Evolutionary conservation across 257 asterid species (phyloP).

Genomic region (Lithospermum erythrorhizon): DNA sequence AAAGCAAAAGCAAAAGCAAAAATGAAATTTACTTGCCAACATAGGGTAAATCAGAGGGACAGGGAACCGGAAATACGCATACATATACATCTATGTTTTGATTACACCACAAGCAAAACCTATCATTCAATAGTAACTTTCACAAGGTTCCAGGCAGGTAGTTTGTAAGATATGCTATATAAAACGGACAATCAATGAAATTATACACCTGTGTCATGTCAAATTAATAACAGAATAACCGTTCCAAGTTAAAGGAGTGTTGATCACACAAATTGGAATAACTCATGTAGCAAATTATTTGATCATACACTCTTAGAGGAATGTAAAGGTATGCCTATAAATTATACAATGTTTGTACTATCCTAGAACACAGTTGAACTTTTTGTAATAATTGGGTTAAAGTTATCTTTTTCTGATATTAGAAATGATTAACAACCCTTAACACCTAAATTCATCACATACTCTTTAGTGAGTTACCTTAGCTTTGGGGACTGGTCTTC

Average conservation of each 20-base stretch:
- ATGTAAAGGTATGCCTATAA: too few species aligned
- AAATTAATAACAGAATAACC: too few species aligned
- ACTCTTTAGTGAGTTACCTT: slow-evolving; percentile 34
- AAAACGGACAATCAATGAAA: background rate
- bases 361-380: too few species aligned
- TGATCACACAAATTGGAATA: too few species aligned
- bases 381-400: too few species aligned
- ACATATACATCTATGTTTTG: too few species aligned
- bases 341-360: background rate
- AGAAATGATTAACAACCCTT: background rate
- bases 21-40: background rate
- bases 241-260: too few species aligned
- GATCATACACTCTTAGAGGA: too few species aligned
- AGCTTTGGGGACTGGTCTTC: slow-evolving; percentile 62
- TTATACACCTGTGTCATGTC: background rate
- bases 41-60: background rate
- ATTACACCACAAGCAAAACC: background rate
- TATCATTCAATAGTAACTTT: background rate
- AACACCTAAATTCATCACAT: background rate
- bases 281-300: too few species aligned
- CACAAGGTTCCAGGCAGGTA: background rate
- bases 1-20: background rate
- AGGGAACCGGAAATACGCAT: background rate
- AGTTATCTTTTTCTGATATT: background rate
- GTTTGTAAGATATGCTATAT: background rate